Conservation (phyloP, 768 basidiomycete species). For the Tylopilus intermedius region DNA sequence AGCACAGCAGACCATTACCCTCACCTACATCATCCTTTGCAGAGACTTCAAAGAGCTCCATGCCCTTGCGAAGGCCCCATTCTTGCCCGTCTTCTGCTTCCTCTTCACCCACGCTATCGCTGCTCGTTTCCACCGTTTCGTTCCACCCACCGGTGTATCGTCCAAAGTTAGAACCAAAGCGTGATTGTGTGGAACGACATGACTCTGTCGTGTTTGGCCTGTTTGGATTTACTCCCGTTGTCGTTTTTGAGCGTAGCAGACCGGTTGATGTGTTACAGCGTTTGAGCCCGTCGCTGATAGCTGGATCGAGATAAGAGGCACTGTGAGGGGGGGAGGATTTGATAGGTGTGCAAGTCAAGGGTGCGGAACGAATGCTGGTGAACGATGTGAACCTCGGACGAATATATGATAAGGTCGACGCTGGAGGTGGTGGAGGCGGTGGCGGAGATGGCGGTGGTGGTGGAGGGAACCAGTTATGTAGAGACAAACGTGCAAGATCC, state of each 20-base stretch:
- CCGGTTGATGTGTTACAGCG: conserved; percentile 48
- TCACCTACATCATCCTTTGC: conserved; percentile 83
- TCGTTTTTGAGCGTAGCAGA: conserved; percentile 48
- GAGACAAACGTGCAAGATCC: conserved; percentile 75
- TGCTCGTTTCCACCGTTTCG: conserved; percentile 55
- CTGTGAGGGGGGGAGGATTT: conserved; percentile 51
- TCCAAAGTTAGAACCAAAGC: conserved; percentile 56
- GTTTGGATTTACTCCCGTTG: conserved; percentile 31
- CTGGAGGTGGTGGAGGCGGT: conserved; percentile 50
- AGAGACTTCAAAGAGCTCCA: conserved; percentile 88
- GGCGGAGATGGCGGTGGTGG: conserved; percentile 65
- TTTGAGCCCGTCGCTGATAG: conserved; percentile 47
- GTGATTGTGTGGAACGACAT: conserved; percentile 44
- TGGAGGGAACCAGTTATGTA: conserved; percentile 87
- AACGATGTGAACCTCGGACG: conserved; percentile 34
- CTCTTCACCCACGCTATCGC: conserved; percentile 62
- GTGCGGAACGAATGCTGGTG: conserved; percentile 59
- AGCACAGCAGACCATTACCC: background rate
- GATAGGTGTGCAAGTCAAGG: conserved; percentile 40
- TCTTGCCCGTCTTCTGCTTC: conserved; percentile 53
- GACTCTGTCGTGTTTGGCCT: conserved; percentile 34
- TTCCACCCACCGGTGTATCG: conserved; percentile 48
- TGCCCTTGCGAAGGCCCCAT: conserved; percentile 77
- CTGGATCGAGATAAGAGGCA: conserved; percentile 61
- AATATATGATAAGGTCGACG: conserved; percentile 35